Percentiles rank a stretch among this genome's conserved stretches.
Evolutionary conservation across 306 rosid species (phyloP).

Genomic region (Vicia sativa): DNA sequence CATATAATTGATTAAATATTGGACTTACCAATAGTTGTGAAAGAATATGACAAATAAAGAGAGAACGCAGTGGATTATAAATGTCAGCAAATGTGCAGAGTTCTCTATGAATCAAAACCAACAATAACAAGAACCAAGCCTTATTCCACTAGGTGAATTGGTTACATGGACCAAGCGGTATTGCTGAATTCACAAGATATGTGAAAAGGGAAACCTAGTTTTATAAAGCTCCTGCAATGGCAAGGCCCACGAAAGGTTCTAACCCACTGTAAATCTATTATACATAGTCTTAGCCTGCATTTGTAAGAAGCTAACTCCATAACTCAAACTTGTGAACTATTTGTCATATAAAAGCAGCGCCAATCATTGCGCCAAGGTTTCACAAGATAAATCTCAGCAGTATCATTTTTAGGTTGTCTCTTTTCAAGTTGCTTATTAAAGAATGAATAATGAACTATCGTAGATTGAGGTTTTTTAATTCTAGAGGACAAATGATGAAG

Average conservation of each 20-base stretch:
- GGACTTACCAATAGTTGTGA: background rate
- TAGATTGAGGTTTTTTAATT: conserved; percentile 2
- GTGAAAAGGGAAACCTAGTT: background rate
- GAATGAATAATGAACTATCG: conserved; percentile 3
- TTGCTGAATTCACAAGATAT: conserved; percentile 21
- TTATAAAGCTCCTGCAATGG: conserved; percentile 6
- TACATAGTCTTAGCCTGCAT: background rate
- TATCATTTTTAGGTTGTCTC: conserved; percentile 18
- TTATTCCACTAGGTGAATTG: background rate
- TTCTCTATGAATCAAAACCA: conserved; percentile 12
- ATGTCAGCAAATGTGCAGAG: conserved; percentile 24
- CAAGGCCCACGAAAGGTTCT: conserved; percentile 9
- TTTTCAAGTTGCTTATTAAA: conserved; percentile 6
- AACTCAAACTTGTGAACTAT: background rate
- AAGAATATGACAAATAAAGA: conserved; percentile 21
- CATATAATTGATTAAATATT: conserved; percentile 27
- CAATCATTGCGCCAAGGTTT: conserved; percentile 19
- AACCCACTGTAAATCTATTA: background rate
- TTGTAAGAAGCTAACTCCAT: conserved; percentile 13
- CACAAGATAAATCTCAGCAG: conserved; percentile 9
- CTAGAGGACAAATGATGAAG: conserved; percentile 14
- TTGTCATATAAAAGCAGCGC: background rate
- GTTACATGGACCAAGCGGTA: background rate
- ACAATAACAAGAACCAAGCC: conserved; percentile 18
- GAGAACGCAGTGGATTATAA: conserved; percentile 22